These are phyloP conservation scores for Taphrina sp. DNA, from an alignment of 1,139 yeast species.

Conservation along the genomic window DNA sequence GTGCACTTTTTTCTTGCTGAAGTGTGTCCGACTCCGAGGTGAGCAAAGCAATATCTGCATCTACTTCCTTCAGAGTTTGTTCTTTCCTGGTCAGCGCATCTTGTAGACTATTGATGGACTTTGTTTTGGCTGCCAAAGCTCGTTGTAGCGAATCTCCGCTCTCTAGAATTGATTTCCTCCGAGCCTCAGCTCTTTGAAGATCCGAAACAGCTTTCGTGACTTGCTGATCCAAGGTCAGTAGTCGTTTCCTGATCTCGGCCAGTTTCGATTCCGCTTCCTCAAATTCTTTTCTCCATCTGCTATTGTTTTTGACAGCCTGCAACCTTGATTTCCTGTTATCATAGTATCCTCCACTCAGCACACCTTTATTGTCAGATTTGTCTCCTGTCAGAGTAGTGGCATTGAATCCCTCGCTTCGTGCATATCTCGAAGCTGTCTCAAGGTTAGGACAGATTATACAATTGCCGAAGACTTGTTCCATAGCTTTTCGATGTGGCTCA, in stretches of 20 bases:
- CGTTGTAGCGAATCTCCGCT: constrained; percentile 52
- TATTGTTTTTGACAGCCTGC: constrained; percentile 62
- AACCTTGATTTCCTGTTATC: constrained; percentile 67
- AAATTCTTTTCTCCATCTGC: constrained; percentile 54
- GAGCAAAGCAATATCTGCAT: constrained; percentile 42
- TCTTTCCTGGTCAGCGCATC: constrained; percentile 32
- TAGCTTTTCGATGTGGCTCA: constrained; percentile 58
- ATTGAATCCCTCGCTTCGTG: constrained; percentile 60
- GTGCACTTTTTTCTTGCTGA: constrained; percentile 54
- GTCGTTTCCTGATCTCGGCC: constrained; percentile 44
- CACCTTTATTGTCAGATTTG: constrained; percentile 77
- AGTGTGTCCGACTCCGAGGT: constrained; percentile 46
- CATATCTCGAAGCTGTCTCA: constrained; percentile 65
- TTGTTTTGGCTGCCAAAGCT: constrained; percentile 49
- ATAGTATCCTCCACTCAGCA: constrained; percentile 83
- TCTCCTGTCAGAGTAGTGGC: constrained; percentile 93
- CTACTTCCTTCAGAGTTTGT: constrained; percentile 40
- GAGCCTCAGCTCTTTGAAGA: constrained; percentile 51
- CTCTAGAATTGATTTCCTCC: constrained; percentile 47
- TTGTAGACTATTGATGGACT: constrained; percentile 45
- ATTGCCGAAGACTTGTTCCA: constrained; percentile 75
- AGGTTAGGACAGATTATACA: constrained; percentile 74
- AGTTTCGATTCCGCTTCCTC: constrained; percentile 48
- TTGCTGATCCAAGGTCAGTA: constrained; percentile 49
- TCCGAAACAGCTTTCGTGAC: constrained; percentile 52